phyloP scores from a whole-genome alignment of 805 yeast genomes.

The Sugiyamaella marilandica region DNA sequence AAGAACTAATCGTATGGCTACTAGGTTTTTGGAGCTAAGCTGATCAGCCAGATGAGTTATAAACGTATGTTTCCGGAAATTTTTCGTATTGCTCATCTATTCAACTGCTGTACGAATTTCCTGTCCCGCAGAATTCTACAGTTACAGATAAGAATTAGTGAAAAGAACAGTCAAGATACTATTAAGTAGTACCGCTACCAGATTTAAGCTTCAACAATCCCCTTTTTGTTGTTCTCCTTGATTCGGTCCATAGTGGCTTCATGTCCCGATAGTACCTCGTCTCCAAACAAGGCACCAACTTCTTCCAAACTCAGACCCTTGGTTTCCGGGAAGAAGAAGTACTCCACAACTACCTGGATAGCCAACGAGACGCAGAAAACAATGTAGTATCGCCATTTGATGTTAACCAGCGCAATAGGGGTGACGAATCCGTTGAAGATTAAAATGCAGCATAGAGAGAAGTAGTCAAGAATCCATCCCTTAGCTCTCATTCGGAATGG shows the following conservation, averaged over 20 bases:
- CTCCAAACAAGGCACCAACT: constrained; percentile 41
- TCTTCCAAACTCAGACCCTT: constrained; percentile 42
- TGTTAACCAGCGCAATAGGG: constrained; percentile 39
- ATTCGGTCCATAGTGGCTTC: neutral
- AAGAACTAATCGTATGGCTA: no score
- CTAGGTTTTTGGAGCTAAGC: no score
- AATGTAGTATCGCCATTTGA: constrained; percentile 43
- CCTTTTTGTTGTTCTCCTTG: neutral
- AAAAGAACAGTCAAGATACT: no score
- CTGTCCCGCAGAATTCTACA: no score
- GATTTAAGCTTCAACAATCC: no score
- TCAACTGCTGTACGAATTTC: no score
- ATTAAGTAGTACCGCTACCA: no score
- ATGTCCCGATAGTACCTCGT: neutral
- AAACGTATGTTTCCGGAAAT: no score
- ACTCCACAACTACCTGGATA: constrained; percentile 31
- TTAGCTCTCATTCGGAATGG: constrained; percentile 36
- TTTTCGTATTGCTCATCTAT: no score
- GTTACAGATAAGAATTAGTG: no score
- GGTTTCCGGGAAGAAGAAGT: constrained; percentile 41
- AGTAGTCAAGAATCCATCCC: constrained; percentile 32
- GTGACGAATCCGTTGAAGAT: constrained; percentile 33
- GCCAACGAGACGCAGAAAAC: constrained; percentile 24
- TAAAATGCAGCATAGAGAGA: constrained; percentile 5
- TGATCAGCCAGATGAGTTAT: no score